phyloP scores from a whole-genome alignment of 805 yeast genomes.

The Lipomyces sp. region DNA sequence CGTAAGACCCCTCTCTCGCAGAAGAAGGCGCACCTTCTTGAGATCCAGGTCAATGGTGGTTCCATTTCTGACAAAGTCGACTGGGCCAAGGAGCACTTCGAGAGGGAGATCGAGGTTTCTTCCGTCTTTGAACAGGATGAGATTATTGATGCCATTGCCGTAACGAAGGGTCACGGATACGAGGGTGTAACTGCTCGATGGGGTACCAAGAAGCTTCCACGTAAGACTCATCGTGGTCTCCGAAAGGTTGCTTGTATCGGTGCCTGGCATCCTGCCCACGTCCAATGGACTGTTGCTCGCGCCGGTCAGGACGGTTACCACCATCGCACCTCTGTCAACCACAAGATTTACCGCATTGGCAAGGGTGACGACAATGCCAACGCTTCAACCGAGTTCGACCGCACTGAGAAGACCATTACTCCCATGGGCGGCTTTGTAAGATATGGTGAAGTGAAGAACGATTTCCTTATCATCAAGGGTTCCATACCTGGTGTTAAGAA shows the following conservation, averaged over 20 bases:
- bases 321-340: slow-evolving; percentile 99
- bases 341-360: slow-evolving; percentile 99
- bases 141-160: slow-evolving; percentile 97
- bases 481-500: slow-evolving; percentile 99
- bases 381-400: slow-evolving; percentile 97
- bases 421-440: slow-evolving; percentile 99
- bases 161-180: slow-evolving; percentile 99
- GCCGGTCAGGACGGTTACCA: slow-evolving; percentile 99
- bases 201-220: slow-evolving; percentile 99
- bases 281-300: slow-evolving; percentile 99
- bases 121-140: slow-evolving; percentile 98
- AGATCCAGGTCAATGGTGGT: slow-evolving; percentile 99
- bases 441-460: slow-evolving; percentile 98
- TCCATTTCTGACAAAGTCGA: slow-evolving; percentile 95
- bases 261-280: slow-evolving; percentile 99
- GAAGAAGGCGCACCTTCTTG: slow-evolving; percentile 99
- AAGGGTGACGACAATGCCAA: slow-evolving; percentile 90
- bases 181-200: slow-evolving; percentile 99
- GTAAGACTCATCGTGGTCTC: slow-evolving; percentile 99
- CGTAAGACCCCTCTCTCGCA: slow-evolving; percentile 98
- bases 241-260: slow-evolving; percentile 99
- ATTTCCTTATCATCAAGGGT: slow-evolving; percentile 97
- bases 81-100: slow-evolving; percentile 99
- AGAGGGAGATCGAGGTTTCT: slow-evolving; percentile 96
- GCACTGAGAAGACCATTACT: slow-evolving; percentile 99